Percentiles rank a stretch among this genome's conserved stretches.
Evolutionary conservation across 2,329 filamentous ascomycete species (phyloP).

Genomic region (Calonectria hawksworthii): DNA sequence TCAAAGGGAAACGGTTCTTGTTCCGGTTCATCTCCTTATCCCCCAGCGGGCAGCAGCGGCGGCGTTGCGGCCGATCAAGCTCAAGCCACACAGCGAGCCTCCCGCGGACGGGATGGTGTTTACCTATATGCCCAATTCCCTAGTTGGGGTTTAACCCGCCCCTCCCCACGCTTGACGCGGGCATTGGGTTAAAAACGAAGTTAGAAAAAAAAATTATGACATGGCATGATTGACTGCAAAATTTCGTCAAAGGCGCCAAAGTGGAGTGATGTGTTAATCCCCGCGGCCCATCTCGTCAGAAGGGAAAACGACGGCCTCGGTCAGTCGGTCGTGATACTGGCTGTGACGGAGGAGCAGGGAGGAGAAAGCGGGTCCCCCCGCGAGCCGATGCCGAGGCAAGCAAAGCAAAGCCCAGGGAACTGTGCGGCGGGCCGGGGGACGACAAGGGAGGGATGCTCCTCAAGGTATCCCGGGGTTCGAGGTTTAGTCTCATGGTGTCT

Average conservation of each 20-base stretch:
- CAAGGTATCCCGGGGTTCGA: slow-evolving; percentile 1
- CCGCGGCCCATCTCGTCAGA: background rate
- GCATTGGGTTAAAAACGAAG: background rate
- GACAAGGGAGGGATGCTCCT: slow-evolving; percentile 21
- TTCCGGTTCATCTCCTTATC: background rate
- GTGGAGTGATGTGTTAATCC: background rate
- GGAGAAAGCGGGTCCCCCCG: slow-evolving; percentile 33
- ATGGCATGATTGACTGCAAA: background rate
- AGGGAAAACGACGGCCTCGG: slow-evolving; percentile 21
- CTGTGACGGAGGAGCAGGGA: slow-evolving; percentile 15
- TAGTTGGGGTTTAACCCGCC: background rate
- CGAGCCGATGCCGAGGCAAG: slow-evolving; percentile 49
- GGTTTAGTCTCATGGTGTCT: background rate
- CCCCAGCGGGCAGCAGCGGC: too few relatives aligned
- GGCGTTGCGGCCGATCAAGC: background rate
- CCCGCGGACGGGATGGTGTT: background rate
- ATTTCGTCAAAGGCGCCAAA: background rate
- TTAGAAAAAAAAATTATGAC: background rate
- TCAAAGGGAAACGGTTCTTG: background rate
- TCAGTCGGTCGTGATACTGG: slow-evolving; percentile 19
- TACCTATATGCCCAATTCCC: background rate
- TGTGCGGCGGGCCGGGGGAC: slow-evolving; percentile 39
- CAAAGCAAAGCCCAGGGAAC: slow-evolving; percentile 23
- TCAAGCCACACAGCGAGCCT: slow-evolving; percentile 2
- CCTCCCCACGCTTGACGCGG: slow-evolving; percentile 16